Evolutionary conservation across 805 yeast genomes (phyloP).

Genomic region (Blastobotrys mokoenaii): DNA sequence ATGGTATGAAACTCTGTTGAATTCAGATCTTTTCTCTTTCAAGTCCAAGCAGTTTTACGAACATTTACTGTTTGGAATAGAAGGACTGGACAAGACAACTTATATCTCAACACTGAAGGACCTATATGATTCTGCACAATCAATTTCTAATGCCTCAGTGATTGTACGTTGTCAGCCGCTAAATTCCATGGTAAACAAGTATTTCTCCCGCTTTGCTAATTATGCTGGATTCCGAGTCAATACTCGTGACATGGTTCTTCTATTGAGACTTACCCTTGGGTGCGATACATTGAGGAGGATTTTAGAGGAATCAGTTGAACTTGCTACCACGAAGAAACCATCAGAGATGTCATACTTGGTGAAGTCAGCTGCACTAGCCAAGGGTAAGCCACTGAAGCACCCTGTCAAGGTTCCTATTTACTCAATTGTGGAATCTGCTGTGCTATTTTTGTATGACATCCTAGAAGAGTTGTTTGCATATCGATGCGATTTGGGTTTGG

Average conservation of each 20-base stretch:
- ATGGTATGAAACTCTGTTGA: neutral
- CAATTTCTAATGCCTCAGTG: neutral
- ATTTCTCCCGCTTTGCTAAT: neutral
- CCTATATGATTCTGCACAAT: neutral
- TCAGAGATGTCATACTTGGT: constrained; percentile 14
- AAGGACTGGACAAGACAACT: neutral
- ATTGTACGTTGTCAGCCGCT: neutral
- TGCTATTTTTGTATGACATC: neutral
- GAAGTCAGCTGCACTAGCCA: constrained; percentile 13
- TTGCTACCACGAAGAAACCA: constrained; percentile 7
- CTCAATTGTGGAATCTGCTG: neutral
- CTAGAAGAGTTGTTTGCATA: neutral
- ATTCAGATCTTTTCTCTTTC: neutral
- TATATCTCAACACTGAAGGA: neutral
- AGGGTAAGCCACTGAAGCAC: neutral
- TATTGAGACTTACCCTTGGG: neutral
- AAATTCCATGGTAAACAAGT: neutral
- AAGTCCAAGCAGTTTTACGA: neutral
- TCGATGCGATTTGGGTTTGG: too few relatives aligned
- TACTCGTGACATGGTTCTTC: neutral
- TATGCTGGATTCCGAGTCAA: neutral
- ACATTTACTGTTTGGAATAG: neutral
- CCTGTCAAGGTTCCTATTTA: constrained; percentile 6
- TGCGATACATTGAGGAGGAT: neutral
- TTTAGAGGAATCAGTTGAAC: neutral